phyloP scores from a whole-genome alignment of 2,329 filamentous ascomycete species.

The Phaeosphaeriaceae sp. region DNA sequence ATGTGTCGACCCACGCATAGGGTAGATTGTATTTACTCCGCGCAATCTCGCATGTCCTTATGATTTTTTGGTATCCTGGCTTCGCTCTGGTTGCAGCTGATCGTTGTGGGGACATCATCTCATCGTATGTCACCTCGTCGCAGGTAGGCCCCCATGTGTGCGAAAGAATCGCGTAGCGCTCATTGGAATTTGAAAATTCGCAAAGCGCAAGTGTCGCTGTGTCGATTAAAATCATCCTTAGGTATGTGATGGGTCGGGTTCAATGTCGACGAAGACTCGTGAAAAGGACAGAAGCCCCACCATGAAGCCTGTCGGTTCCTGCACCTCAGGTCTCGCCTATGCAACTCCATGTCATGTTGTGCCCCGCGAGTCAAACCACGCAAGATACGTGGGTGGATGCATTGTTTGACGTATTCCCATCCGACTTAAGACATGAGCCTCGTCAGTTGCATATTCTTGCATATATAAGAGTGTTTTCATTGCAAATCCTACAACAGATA shows the following conservation, averaged over 20 bases:
- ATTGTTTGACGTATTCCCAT: no score
- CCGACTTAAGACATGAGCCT: no score
- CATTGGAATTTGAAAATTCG: neutral
- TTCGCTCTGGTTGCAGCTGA: conserved; percentile 7
- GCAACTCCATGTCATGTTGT: no score
- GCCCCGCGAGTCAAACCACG: no score
- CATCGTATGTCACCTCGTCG: conserved; percentile 13
- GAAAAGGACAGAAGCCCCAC: neutral
- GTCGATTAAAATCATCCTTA: neutral
- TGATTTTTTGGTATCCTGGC: conserved; percentile 15
- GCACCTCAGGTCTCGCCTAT: no score
- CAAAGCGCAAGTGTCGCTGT: neutral
- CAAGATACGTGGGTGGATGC: no score
- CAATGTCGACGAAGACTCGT: neutral
- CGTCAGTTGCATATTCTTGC: no score
- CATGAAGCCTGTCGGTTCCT: neutral
- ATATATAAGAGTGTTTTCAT: no score
- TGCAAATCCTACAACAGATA: no score
- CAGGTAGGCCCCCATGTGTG: conserved; percentile 14
- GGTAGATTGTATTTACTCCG: conserved; percentile 1
- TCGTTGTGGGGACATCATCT: conserved; percentile 10
- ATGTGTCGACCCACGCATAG: conserved; percentile 24
- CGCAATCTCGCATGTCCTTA: conserved; percentile 15
- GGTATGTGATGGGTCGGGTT: neutral
- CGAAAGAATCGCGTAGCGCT: conserved; percentile 16